These are phyloP conservation scores for Akanthomyces lecanii DNA, from an alignment of 2,329 filamentous ascomycete genomes.

Conservation along the genomic window DNA sequence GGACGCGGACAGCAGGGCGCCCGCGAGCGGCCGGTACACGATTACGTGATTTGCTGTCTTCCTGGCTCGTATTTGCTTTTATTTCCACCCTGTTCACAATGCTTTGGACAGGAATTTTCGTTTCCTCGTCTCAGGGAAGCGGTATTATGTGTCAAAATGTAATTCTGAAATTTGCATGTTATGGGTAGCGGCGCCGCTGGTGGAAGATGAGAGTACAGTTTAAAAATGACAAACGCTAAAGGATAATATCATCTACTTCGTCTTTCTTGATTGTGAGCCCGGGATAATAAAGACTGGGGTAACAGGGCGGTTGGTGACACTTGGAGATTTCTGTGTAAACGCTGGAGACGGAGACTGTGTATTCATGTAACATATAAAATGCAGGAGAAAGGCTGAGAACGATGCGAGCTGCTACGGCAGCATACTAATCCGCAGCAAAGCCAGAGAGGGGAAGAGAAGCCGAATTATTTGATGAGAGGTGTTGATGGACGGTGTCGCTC, in stretches of 20 bases:
- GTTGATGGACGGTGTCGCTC: no score
- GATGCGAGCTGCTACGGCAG: no score
- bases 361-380: background rate
- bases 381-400: background rate
- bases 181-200: background rate
- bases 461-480: no score
- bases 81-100: background rate
- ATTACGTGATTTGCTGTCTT: slow-evolving; percentile 57
- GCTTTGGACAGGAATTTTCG: background rate
- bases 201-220: background rate
- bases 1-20: slow-evolving; percentile 77
- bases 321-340: no score
- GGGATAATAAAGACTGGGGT: background rate
- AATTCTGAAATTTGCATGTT: background rate
- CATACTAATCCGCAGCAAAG: background rate
- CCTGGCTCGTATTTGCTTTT: background rate
- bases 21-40: slow-evolving; percentile 77
- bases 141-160: background rate
- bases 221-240: background rate
- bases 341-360: background rate
- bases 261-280: background rate
- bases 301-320: background rate
- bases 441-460: background rate
- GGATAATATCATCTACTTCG: background rate
- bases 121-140: background rate